phyloP scores from a whole-genome alignment of 2,329 filamentous ascomycete species.

The Cladophialophora immunda region DNA sequence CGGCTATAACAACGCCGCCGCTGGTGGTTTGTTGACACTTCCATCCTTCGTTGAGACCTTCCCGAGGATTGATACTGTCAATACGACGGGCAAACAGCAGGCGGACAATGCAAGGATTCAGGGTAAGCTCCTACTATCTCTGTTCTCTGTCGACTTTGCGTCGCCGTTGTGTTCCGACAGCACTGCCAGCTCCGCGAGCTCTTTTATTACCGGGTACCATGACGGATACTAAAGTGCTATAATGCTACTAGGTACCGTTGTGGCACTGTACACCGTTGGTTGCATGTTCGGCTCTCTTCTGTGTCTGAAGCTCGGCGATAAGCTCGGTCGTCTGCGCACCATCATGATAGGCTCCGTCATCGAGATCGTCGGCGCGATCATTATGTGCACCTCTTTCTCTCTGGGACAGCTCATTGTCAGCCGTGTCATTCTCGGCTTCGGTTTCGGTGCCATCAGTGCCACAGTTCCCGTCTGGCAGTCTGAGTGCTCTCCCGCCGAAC shows the following conservation, averaged over 20 bases:
- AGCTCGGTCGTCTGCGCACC: conserved; percentile 54
- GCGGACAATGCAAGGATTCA: conserved; percentile 40
- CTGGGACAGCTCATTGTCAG: conserved; percentile 57
- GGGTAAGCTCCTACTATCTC: neutral
- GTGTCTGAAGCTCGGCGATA: conserved; percentile 62
- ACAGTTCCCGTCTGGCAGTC: conserved; percentile 53
- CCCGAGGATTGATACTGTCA: conserved; percentile 40
- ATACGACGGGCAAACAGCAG: conserved; percentile 39
- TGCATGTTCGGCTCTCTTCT: conserved; percentile 61
- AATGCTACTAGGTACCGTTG: conserved; percentile 34
- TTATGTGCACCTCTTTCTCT: conserved; percentile 52
- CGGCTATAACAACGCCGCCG: conserved; percentile 64
- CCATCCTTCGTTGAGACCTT: conserved; percentile 66
- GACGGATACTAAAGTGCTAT: neutral
- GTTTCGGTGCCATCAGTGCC: conserved; percentile 46
- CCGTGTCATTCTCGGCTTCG: conserved; percentile 56
- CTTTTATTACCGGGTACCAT: neutral
- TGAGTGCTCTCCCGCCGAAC: conserved; percentile 60
- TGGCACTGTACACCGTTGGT: conserved; percentile 58
- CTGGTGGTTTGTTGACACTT: conserved; percentile 77
- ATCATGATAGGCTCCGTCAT: conserved; percentile 52
- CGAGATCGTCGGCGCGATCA: conserved; percentile 56
- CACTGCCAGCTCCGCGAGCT: neutral
- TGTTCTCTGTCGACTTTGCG: neutral
- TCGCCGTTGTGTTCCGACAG: neutral